Evolutionary conservation across 768 basidiomycete species (phyloP), one percentile per base, ranked within the genome.

Genomic region (Calvatia gigantea): DNA sequence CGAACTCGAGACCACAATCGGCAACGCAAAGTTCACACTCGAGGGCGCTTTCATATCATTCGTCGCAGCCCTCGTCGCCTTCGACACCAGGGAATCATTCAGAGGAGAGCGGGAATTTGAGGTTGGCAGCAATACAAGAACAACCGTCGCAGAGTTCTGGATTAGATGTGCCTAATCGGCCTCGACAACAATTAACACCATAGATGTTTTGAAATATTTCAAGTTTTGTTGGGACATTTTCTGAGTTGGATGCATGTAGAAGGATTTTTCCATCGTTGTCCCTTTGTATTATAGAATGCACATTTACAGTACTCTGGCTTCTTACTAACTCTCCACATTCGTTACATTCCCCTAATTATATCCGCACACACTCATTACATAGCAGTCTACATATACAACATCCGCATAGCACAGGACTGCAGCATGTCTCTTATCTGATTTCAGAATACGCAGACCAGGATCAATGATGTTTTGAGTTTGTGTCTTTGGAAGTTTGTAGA

Each of bases 91-190:
- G 21, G 9, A 41, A 58, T 33, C 35, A 25, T 15, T 52, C 45
- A n/a, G 50, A 46, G 21, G 54, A 47, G 31, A 47, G 42, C 1
- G 38, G 21, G 46, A 53, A 19, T 45, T n/a, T 19, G 23, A 51
- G 29, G 28, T 35, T 42, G 44, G 39, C 27, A 27, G 53, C 25
- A 25, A 43, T 45, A 39, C 54, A 38, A 28, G 51, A 35, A 21
- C 32, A 33, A 35, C 54, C 35, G 41, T 57, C 54, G 37, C 59
- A 56, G 46, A 35, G 58, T 29, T 48, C 39, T 53, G 57, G 52
- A 37, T 44, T 54, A 39, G 42, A 44, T 47, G 58, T 25, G 41
- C 41, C 29, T 38, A 33, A 42, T 31, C 4, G 8, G 35, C 12
- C 8, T 37, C n/a, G 11, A 4, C 35, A 12, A 44, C 45, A 21